Evolutionary conservation across 2,329 filamentous ascomycete species (phyloP).

Genomic region (Aureobasidium sp.): DNA sequence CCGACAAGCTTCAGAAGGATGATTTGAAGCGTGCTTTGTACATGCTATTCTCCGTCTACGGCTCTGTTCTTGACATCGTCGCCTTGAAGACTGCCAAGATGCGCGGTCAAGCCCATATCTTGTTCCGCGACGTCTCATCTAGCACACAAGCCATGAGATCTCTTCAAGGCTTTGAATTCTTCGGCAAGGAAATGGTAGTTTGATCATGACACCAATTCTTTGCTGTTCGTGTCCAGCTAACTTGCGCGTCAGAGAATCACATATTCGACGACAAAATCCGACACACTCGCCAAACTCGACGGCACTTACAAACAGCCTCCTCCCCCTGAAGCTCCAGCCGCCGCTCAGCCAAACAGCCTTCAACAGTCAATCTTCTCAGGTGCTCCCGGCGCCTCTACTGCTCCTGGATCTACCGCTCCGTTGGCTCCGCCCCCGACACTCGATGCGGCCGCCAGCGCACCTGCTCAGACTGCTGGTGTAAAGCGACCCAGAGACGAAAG

Average conservation of each 20-base stretch:
- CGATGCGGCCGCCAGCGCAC: not conserved
- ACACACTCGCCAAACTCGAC: constrained; percentile 83
- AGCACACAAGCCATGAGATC: constrained; percentile 90
- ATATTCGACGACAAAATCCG: constrained; percentile 84
- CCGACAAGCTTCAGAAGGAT: constrained; percentile 80
- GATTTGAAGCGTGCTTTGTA: constrained; percentile 85
- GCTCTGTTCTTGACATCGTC: constrained; percentile 84
- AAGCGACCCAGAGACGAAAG: constrained; percentile 48
- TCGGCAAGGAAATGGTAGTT: constrained; percentile 75
- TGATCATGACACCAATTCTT: too few species aligned
- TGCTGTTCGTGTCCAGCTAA: not conserved
- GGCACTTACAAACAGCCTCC: constrained; percentile 74
- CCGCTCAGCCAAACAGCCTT: constrained; percentile 43
- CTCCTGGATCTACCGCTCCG: constrained; percentile 1
- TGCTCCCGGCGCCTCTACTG: constrained; percentile 18
- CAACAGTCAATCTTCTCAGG: constrained; percentile 64
- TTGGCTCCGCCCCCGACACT: constrained; percentile 17
- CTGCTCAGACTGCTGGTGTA: constrained; percentile 37
- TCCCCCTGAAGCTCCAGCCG: constrained; percentile 19
- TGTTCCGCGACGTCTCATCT: constrained; percentile 83
- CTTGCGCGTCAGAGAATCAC: constrained; percentile 63
- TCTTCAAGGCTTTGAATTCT: constrained; percentile 76
- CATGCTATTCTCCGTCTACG: constrained; percentile 89
- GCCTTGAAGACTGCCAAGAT: constrained; percentile 84
- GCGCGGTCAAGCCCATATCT: constrained; percentile 91